These are phyloP conservation scores for Durio zibethinus DNA, from an alignment of 345 rosid species.

Conservation along the genomic window DNA sequence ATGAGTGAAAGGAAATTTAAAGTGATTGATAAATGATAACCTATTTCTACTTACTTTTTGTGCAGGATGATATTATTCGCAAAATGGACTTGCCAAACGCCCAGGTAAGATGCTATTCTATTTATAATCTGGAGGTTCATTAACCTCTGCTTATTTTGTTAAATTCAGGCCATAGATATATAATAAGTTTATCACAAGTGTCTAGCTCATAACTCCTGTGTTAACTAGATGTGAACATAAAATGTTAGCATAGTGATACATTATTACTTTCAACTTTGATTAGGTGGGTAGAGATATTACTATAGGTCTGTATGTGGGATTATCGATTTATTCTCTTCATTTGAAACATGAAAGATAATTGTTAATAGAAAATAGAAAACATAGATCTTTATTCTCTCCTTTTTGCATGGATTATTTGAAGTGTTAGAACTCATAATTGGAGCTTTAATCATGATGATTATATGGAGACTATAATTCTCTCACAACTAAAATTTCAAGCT, in stretches of 20 bases:
- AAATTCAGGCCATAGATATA: not conserved
- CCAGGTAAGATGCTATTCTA: slow-evolving; percentile 43
- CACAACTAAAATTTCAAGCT: not conserved
- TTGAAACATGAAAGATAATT: too few relatives aligned
- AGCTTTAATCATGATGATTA: not conserved
- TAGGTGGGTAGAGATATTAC: not conserved
- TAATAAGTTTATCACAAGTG: too few relatives aligned
- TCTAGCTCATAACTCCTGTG: not conserved
- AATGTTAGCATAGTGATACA: not conserved
- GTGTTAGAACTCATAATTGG: too few relatives aligned
- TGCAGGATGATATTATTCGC: slow-evolving; percentile 60
- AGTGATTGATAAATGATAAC: not conserved
- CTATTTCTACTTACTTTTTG: not conserved
- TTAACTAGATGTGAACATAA: not conserved
- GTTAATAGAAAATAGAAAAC: too few relatives aligned
- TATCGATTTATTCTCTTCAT: not conserved
- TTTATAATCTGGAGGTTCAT: not conserved
- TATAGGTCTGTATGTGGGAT: not conserved
- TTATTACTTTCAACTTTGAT: not conserved
- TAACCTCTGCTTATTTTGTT: not conserved
- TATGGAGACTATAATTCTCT: too few relatives aligned
- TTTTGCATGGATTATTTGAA: too few relatives aligned
- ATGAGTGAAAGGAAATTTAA: not conserved
- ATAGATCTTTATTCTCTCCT: too few relatives aligned
- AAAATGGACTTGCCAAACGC: slow-evolving; percentile 67